Evolutionary conservation across 768 basidiomycete genomes (phyloP).

Genomic region (Pulveroboletus sp.): DNA sequence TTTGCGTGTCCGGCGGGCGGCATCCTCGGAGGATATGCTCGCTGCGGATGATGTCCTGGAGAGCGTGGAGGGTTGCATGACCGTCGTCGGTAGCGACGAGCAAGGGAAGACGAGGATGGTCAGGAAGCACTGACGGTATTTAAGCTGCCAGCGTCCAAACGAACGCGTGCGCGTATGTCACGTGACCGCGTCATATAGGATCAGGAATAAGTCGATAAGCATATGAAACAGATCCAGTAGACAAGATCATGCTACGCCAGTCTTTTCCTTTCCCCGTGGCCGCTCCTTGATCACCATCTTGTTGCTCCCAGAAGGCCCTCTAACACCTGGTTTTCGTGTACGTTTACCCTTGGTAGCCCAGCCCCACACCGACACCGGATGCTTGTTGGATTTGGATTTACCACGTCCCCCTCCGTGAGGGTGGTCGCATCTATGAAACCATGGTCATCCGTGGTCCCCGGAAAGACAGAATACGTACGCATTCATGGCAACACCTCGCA

Average conservation of each 20-base stretch:
- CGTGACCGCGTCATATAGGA: slow-evolving; percentile 26
- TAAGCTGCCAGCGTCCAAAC: slow-evolving; percentile 24
- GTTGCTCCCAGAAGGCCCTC: slow-evolving; percentile 58
- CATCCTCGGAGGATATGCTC: slow-evolving; percentile 52
- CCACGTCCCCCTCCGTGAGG: slow-evolving; percentile 98
- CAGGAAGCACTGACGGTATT: slow-evolving; percentile 16
- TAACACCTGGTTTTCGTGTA: slow-evolving; percentile 88
- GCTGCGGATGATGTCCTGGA: slow-evolving; percentile 53
- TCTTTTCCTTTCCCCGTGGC: slow-evolving; percentile 64
- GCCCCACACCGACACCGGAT: slow-evolving; percentile 89
- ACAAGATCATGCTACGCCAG: background rate
- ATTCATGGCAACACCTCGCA: slow-evolving; percentile 97
- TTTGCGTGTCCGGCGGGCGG: slow-evolving; percentile 58
- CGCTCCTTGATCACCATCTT: slow-evolving; percentile 85
- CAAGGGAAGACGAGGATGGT: background rate
- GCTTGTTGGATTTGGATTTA: slow-evolving; percentile 94
- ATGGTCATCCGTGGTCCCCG: slow-evolving; percentile 1
- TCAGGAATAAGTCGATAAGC: background rate
- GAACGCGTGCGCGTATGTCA: slow-evolving; percentile 28
- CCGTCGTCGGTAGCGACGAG: slow-evolving; percentile 5
- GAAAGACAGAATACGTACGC: slow-evolving; percentile 47
- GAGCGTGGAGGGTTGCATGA: slow-evolving; percentile 28
- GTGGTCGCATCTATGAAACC: slow-evolving; percentile 62
- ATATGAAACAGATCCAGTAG: background rate
- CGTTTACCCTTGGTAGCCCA: slow-evolving; percentile 90